phyloP scores from a whole-genome alignment of 2,329 filamentous ascomycete species.

The Allantophomopsis lycopodina region DNA sequence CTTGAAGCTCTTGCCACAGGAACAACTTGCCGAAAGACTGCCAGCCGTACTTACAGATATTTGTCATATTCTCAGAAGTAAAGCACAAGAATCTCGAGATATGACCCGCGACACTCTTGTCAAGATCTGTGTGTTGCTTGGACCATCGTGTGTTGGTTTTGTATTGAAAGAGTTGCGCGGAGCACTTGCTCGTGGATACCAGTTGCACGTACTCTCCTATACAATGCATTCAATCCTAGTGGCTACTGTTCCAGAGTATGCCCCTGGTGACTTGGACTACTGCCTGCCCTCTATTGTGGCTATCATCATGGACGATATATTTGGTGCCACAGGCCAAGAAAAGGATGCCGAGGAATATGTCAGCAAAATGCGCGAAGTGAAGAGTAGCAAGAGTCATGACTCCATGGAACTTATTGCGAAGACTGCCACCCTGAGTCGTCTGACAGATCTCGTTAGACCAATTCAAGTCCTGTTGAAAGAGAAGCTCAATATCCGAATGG shows the following conservation, averaged over 20 bases:
- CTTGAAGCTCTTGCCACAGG: slow-evolving; percentile 62
- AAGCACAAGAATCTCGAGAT: slow-evolving; percentile 77
- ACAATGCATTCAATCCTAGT: slow-evolving; percentile 88
- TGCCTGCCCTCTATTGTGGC: slow-evolving; percentile 66
- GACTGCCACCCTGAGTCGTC: slow-evolving; percentile 59
- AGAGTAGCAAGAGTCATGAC: slow-evolving; percentile 95
- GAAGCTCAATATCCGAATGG: slow-evolving; percentile 69
- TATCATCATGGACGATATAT: slow-evolving; percentile 95
- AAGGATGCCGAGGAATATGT: slow-evolving; percentile 95
- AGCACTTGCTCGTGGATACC: slow-evolving; percentile 74
- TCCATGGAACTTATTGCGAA: slow-evolving; percentile 89
- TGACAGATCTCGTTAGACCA: slow-evolving; percentile 66
- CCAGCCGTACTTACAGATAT: slow-evolving; percentile 82
- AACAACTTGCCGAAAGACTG: slow-evolving; percentile 60
- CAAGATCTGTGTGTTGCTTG: slow-evolving; percentile 70
- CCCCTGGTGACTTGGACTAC: slow-evolving; percentile 79
- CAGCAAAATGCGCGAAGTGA: slow-evolving; percentile 93
- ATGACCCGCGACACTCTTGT: slow-evolving; percentile 80
- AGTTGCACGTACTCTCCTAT: slow-evolving; percentile 88
- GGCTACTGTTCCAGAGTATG: slow-evolving; percentile 55
- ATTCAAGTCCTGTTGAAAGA: slow-evolving; percentile 69
- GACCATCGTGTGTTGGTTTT: slow-evolving; percentile 75
- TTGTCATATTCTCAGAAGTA: slow-evolving; percentile 82
- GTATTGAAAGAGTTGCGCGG: slow-evolving; percentile 83
- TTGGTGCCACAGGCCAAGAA: slow-evolving; percentile 82